Conservation (phyloP, 192 early-diverging fungal genomes). For the Entrophospora sp. region DNA sequence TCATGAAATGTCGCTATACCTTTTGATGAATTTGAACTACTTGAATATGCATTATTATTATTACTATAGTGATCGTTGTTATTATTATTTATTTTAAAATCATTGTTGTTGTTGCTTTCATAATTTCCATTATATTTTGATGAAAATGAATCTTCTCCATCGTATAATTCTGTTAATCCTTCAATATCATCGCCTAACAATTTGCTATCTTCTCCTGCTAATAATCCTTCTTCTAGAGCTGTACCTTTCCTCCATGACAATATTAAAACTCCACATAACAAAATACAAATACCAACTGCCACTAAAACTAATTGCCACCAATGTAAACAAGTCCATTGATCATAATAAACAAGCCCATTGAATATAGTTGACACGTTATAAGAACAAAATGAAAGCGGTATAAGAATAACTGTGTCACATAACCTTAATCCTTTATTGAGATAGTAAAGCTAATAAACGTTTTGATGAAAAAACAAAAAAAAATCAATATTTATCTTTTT, state of each 20-base stretch:
- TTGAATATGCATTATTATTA: no score
- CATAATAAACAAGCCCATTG: slow-evolving; percentile 73
- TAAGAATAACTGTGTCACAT: slow-evolving; percentile 66
- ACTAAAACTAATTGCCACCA: slow-evolving; percentile 57
- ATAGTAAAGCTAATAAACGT: slow-evolving; percentile 52
- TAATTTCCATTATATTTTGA: neutral
- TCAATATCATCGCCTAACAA: slow-evolving; percentile 2
- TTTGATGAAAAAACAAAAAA: neutral
- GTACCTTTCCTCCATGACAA: slow-evolving; percentile 45
- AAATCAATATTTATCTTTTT: neutral
- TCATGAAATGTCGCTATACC: neutral
- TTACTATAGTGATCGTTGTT: no score
- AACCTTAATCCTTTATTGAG: slow-evolving; percentile 63
- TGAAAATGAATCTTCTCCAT: neutral
- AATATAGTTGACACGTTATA: slow-evolving; percentile 65
- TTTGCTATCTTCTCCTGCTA: neutral
- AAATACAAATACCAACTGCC: slow-evolving; percentile 53
- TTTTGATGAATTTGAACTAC: neutral
- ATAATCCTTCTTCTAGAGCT: slow-evolving; percentile 16
- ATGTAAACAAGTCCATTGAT: slow-evolving; percentile 54
- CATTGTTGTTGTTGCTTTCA: no score
- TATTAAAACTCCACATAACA: slow-evolving; percentile 55
- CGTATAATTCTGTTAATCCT: slow-evolving; percentile 10
- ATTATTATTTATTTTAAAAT: no score
- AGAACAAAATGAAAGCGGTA: slow-evolving; percentile 68